Base-by-base conservation (phyloP, 768 basidiomycete species). In the Megacollybia marginata region DNA sequence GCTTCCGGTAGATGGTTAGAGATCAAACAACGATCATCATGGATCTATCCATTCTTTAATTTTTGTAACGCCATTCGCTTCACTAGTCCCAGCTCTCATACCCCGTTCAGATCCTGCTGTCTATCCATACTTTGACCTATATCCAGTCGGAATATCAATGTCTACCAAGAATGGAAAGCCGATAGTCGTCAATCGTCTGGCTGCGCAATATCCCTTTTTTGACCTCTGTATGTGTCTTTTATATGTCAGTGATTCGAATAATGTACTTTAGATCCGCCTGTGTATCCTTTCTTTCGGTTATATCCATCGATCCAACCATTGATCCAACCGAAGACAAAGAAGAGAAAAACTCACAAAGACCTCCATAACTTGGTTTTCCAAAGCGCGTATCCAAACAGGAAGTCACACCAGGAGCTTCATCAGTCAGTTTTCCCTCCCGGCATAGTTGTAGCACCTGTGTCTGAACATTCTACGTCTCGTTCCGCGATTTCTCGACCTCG, bases 121-220 rank as follows among this genome's bases (percentile, higher is more conserved):
- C 31, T 70, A 71, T 53, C 73, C 76, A 33, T 50, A 69, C 54
- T 62, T 74, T 46, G 58, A 66, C 48, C 59, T 72, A 36, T 76
- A 70, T 55, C 72, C 70, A 28, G 23, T 28, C 23, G 23, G 6
- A 28, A 28, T 6, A 31, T 50, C 62, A 3, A 28, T 28, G 23
- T 28, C 23, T 28, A 28, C 23, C 23, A 28, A 28, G 23, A 28
- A 28, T 6, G 23, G 23, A 28, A 28, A 28, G 23, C 23, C 6
- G 23, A 28, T 28, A 2, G 23, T 2, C 23, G 23, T 28, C 23
- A 6, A 28, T 28, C n/a, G n/a, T n/a, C 23, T 28, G 23, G 23
- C 23, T 28, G 23, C 23, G 6, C 23, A 28, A 28, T 28, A 28
- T 28, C 23, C 23, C 6, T 28, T 28, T 28, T 28, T 28, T 28